These are phyloP conservation scores for Spizellomyces punctatus DNA, from an alignment of 192 early-diverging fungal genomes.

Conservation along the genomic window DNA sequence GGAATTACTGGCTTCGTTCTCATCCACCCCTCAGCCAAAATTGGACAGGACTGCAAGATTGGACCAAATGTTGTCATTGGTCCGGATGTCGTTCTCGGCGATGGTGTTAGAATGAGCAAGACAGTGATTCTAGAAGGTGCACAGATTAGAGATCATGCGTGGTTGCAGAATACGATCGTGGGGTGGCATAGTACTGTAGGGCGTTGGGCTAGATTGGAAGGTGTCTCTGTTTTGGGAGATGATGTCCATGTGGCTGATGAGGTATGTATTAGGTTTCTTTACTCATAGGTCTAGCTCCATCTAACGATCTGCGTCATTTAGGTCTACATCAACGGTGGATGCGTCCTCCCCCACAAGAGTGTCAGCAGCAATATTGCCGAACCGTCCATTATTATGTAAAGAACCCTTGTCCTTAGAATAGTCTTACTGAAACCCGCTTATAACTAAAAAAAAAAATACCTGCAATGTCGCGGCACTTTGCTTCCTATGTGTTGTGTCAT, in stretches of 20 bases:
- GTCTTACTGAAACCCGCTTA: too few species aligned
- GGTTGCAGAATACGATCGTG: constrained; percentile 88
- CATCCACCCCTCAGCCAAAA: constrained; percentile 86
- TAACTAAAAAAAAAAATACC: too few species aligned
- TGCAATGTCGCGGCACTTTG: too few species aligned
- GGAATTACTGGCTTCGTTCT: constrained; percentile 81
- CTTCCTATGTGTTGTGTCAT: too few species aligned
- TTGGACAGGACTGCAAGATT: constrained; percentile 95
- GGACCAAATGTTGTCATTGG: constrained; percentile 98
- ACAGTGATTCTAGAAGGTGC: constrained; percentile 87
- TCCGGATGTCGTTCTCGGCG: constrained; percentile 85
- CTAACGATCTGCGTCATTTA: not conserved
- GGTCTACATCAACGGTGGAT: constrained; percentile 93
- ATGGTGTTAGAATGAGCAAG: constrained; percentile 90
- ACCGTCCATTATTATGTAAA: constrained; percentile 92
- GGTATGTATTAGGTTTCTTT: constrained; percentile 29
- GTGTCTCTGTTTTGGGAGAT: constrained; percentile 93
- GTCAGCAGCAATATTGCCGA: constrained; percentile 87
- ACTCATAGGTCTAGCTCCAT: not conserved
- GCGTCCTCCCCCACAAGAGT: constrained; percentile 95
- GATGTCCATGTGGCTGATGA: constrained; percentile 95
- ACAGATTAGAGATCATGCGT: constrained; percentile 85
- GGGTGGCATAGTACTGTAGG: constrained; percentile 97
- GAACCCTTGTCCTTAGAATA: too few species aligned
- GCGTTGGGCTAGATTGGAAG: constrained; percentile 93